Conservation (phyloP, 1,139 yeast species). For the Nakaseomyces nivariensis region DNA sequence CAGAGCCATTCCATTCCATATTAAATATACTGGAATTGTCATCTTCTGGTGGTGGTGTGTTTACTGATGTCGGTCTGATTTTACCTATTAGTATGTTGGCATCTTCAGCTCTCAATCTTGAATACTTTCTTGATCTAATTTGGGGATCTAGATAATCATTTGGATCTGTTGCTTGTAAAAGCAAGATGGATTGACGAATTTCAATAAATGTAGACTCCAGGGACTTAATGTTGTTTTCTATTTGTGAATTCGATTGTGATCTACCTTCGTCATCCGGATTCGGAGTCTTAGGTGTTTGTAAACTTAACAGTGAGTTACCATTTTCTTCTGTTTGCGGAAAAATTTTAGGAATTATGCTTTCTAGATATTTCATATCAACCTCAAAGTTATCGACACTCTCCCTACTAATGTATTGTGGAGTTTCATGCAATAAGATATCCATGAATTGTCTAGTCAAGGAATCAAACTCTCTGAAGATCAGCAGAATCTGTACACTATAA, state of each 20-base stretch:
- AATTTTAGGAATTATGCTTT: constrained; percentile 38
- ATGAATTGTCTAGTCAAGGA: constrained; percentile 67
- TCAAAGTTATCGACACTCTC: constrained; percentile 52
- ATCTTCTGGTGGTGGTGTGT: constrained; percentile 6
- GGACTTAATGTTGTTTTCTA: constrained; percentile 30
- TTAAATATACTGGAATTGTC: constrained; percentile 10
- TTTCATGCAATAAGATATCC: constrained; percentile 45
- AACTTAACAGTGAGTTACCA: neutral
- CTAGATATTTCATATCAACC: constrained; percentile 51
- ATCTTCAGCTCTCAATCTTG: constrained; percentile 50
- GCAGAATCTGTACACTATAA: constrained; percentile 60
- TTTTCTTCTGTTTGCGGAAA: constrained; percentile 23
- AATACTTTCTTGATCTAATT: constrained; percentile 48
- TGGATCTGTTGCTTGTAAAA: constrained; percentile 41
- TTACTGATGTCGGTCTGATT: constrained; percentile 11
- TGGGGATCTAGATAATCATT: constrained; percentile 47
- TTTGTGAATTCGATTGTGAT: constrained; percentile 28
- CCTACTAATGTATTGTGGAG: constrained; percentile 34
- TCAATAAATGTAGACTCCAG: constrained; percentile 47
- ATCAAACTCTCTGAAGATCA: constrained; percentile 80
- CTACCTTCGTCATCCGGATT: constrained; percentile 14
- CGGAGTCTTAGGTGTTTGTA: constrained; percentile 3
- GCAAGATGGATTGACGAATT: constrained; percentile 51
- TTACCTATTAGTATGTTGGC: constrained; percentile 44
- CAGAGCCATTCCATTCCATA: constrained; percentile 1